Evolutionary conservation across 805 yeast species (phyloP).

Genomic region (Myxozyma kluyveri): DNA sequence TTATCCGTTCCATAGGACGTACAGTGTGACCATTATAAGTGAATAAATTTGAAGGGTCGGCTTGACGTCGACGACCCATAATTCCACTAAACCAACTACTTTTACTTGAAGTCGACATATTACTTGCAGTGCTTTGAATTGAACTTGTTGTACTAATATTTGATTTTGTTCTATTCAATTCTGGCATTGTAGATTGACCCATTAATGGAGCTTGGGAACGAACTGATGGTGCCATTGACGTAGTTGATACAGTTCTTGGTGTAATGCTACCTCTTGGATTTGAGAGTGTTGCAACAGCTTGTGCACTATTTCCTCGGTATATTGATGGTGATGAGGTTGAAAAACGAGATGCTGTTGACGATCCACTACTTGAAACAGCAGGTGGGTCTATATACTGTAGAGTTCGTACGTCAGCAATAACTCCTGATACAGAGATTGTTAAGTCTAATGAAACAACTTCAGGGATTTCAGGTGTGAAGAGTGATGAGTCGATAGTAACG

Average conservation of each 20-base stretch:
- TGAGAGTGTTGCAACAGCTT: constrained; percentile 3
- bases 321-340: constrained; percentile 8
- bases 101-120: constrained; percentile 21
- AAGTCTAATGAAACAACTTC: constrained; percentile 20
- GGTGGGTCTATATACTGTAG: constrained; percentile 14
- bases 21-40: constrained; percentile 22
- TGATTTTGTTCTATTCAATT: constrained; percentile 15
- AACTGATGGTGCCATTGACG: background rate
- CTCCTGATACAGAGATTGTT: constrained; percentile 25
- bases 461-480: constrained; percentile 17
- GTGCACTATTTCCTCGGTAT: constrained; percentile 1
- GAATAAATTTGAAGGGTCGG: constrained; percentile 19
- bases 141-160: constrained; percentile 19
- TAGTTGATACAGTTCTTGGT: background rate
- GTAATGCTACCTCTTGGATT: constrained; percentile 1
- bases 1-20: constrained; percentile 20
- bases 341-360: constrained; percentile 8
- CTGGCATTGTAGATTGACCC: background rate
- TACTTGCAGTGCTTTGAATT: constrained; percentile 9
- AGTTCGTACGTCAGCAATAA: constrained; percentile 29
- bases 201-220: background rate
- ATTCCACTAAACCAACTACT: constrained; percentile 24
- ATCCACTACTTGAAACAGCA: constrained; percentile 1
- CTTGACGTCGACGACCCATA: constrained; percentile 11
- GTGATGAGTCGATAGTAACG: constrained; percentile 14